Evolutionary conservation across 192 early-diverging fungal species (phyloP).

Genomic region (Obelidium mucronatum): DNA sequence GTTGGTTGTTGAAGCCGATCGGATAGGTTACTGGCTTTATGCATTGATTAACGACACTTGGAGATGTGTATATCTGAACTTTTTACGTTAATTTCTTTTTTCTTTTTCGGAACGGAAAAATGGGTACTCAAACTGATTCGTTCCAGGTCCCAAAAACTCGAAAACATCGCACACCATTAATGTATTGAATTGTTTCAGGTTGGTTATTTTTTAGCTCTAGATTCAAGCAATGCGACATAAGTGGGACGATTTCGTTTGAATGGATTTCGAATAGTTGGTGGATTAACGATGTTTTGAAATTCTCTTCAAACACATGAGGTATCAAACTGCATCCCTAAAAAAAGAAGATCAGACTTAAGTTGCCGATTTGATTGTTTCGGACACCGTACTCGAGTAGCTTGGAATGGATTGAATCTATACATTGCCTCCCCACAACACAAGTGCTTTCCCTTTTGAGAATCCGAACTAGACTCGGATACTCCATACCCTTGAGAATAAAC

Average conservation of each 20-base stretch:
- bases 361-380: too few relatives aligned
- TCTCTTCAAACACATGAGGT: background rate
- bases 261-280: background rate
- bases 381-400: constrained; percentile 23
- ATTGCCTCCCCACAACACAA: constrained; percentile 42
- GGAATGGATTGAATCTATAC: constrained; percentile 43
- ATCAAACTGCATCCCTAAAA: constrained; percentile 15
- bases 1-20: background rate
- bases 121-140: background rate
- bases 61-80: background rate
- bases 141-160: constrained; percentile 11
- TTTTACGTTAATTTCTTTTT: background rate
- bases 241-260: background rate
- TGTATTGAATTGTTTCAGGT: background rate
- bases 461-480: background rate
- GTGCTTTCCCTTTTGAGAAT: constrained; percentile 24
- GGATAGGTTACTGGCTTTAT: background rate
- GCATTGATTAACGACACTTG: background rate
- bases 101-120: background rate
- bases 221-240: background rate
- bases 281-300: background rate
- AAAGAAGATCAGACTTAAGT: too few relatives aligned
- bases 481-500: constrained; percentile 10
- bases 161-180: constrained; percentile 22
- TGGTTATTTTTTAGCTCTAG: background rate